phyloP scores from a whole-genome alignment of 768 basidiomycete genomes.

The Suillus ampliporus region DNA sequence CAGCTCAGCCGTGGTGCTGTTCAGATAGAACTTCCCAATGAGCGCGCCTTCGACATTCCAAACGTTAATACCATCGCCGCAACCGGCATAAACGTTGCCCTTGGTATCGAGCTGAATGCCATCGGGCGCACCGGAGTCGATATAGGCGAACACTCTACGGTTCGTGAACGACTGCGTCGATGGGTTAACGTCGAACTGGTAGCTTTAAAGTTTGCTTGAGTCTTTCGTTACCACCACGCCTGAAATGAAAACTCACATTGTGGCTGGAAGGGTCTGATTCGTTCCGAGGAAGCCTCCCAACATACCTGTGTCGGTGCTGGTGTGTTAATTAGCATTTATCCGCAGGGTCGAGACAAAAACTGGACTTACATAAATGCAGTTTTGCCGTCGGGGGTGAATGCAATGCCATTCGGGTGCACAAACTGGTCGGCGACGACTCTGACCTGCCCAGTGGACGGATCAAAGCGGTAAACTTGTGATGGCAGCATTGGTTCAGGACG shows the following conservation, averaged over 20 bases:
- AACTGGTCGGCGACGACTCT: conserved; percentile 51
- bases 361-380: conserved; percentile 35
- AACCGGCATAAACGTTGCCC: conserved; percentile 68
- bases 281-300: conserved; percentile 22
- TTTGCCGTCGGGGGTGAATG: conserved; percentile 38
- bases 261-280: conserved; percentile 30
- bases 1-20: conserved; percentile 11
- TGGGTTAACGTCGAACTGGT: conserved; percentile 66
- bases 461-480: conserved; percentile 52
- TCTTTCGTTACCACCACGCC: not conserved
- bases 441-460: conserved; percentile 45
- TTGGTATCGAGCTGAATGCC: conserved; percentile 63
- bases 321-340: not conserved
- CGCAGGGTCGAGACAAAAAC: not conserved
- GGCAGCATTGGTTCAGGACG: conserved; percentile 46
- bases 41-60: conserved; percentile 57
- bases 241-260: conserved; percentile 23
- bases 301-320: conserved; percentile 31
- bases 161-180: conserved; percentile 55
- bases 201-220: conserved; percentile 43
- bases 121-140: conserved; percentile 67
- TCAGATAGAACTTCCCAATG: conserved; percentile 66
- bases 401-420: conserved; percentile 43
- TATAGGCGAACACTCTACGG: conserved; percentile 65
- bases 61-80: conserved; percentile 58